Evolutionary conservation across 177 flowering plant species (phyloP).

Genomic region (Vitis hybrid): DNA sequence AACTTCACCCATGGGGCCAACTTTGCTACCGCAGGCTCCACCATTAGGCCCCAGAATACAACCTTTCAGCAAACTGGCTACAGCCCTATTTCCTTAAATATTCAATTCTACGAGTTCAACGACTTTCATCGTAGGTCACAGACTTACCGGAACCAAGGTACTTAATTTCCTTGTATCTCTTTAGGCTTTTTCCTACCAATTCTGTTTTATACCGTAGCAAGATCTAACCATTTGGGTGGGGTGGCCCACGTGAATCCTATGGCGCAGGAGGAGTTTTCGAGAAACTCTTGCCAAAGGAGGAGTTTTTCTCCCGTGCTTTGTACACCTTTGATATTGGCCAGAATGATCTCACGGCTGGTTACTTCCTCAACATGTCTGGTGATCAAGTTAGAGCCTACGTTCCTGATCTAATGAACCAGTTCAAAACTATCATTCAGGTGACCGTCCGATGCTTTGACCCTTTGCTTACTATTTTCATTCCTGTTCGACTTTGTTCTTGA

Average conservation of each 20-base stretch:
- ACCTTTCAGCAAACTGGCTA: constrained; percentile 60
- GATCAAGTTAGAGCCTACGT: constrained; percentile 59
- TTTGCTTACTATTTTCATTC: too few species aligned
- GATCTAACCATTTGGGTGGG: too few species aligned
- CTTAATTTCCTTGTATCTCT: too few species aligned
- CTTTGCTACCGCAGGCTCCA: constrained; percentile 76
- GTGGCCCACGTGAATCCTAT: too few species aligned
- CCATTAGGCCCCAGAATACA: constrained; percentile 69
- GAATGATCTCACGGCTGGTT: constrained; percentile 79
- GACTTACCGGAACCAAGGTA: constrained; percentile 40
- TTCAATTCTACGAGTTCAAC: constrained; percentile 55
- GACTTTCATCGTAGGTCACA: constrained; percentile 62
- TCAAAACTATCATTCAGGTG: constrained; percentile 48
- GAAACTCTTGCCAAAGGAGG: constrained; percentile 51
- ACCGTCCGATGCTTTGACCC: background rate
- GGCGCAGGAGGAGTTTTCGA: constrained; percentile 51
- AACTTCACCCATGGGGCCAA: constrained; percentile 89
- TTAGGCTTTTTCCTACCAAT: too few species aligned
- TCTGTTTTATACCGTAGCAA: too few species aligned
- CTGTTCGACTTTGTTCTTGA: background rate
- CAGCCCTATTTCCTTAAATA: constrained; percentile 79
- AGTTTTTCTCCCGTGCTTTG: constrained; percentile 55
- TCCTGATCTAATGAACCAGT: constrained; percentile 61
- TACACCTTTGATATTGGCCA: constrained; percentile 95
- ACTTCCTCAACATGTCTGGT: constrained; percentile 51